phyloP scores from a whole-genome alignment of 169 alveolate species.

The Babesia ovis region DNA sequence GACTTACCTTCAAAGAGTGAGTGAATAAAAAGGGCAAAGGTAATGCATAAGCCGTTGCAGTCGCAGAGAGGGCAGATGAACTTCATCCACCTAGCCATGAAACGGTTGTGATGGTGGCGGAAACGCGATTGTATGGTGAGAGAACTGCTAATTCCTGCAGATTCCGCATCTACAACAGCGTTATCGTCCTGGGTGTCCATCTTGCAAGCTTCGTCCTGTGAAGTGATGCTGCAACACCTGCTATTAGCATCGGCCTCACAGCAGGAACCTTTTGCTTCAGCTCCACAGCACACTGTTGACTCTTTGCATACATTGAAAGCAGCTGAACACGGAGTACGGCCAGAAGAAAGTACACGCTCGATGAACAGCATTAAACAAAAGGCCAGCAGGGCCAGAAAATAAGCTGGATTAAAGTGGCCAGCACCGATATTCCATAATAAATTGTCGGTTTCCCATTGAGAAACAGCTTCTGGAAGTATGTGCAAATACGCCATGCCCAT shows the following conservation, averaged over 20 bases:
- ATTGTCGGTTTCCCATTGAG: conserved; percentile 16
- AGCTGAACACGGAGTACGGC: conserved; percentile 64
- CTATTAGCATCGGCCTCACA: not conserved
- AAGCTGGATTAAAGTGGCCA: conserved; percentile 26
- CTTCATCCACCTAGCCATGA: conserved; percentile 36
- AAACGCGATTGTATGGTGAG: conserved; percentile 23
- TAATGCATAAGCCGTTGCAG: conserved; percentile 66
- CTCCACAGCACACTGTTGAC: conserved; percentile 21
- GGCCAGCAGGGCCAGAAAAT: conserved; percentile 25
- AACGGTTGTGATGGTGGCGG: conserved; percentile 28
- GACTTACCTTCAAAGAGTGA: conserved; percentile 64
- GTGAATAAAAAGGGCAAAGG: conserved; percentile 57
- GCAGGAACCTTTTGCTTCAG: not conserved
- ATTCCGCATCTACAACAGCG: not conserved
- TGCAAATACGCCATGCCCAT: conserved; percentile 66
- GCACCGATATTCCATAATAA: conserved; percentile 20
- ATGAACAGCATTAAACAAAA: conserved; percentile 48
- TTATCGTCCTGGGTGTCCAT: not conserved
- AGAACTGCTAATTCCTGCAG: not conserved
- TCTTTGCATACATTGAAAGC: conserved; percentile 53
- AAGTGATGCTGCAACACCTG: not conserved
- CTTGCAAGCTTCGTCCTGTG: conserved; percentile 17
- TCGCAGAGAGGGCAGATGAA: conserved; percentile 64
- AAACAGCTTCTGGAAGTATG: conserved; percentile 65
- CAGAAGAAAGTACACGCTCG: conserved; percentile 60